Evolutionary conservation across 1,284 basidiomycete species (phyloP).

Genomic region (Trichosporon coremiiforme): DNA sequence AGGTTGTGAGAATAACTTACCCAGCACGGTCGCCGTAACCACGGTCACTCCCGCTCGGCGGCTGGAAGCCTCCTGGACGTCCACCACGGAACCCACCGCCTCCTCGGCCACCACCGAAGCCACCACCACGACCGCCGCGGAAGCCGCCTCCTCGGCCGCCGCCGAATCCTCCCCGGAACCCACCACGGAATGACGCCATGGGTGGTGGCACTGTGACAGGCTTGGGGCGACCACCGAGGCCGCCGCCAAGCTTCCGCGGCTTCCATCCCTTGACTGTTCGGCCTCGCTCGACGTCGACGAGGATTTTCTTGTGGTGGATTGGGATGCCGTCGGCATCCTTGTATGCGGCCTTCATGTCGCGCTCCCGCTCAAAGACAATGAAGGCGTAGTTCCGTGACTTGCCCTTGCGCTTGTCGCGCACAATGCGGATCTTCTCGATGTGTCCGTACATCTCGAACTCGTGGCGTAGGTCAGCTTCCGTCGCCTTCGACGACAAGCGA

Average conservation of each 20-base stretch:
- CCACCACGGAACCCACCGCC: constrained; percentile 36
- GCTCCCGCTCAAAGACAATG: constrained; percentile 94
- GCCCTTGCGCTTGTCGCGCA: constrained; percentile 77
- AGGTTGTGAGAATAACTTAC: neutral
- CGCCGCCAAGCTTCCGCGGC: constrained; percentile 92
- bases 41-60: constrained; percentile 32
- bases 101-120: constrained; percentile 35
- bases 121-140: constrained; percentile 35
- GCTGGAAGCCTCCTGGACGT: constrained; percentile 32
- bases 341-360: constrained; percentile 99
- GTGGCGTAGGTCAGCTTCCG: constrained; percentile 84
- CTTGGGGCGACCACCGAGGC: constrained; percentile 91
- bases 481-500: constrained; percentile 82
- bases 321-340: constrained; percentile 98
- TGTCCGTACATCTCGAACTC: constrained; percentile 96
- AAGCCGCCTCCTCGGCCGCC: constrained; percentile 43
- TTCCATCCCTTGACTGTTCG: constrained; percentile 99
- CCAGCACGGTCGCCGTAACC: constrained; percentile 28
- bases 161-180: constrained; percentile 33
- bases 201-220: constrained; percentile 58
- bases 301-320: constrained; percentile 89
- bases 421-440: constrained; percentile 87
- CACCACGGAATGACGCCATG: constrained; percentile 35
- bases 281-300: constrained; percentile 97
- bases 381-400: constrained; percentile 93